Evolutionary conservation across 176 grass and related monocot species (phyloP).

Genomic region (Triticum urartu): DNA sequence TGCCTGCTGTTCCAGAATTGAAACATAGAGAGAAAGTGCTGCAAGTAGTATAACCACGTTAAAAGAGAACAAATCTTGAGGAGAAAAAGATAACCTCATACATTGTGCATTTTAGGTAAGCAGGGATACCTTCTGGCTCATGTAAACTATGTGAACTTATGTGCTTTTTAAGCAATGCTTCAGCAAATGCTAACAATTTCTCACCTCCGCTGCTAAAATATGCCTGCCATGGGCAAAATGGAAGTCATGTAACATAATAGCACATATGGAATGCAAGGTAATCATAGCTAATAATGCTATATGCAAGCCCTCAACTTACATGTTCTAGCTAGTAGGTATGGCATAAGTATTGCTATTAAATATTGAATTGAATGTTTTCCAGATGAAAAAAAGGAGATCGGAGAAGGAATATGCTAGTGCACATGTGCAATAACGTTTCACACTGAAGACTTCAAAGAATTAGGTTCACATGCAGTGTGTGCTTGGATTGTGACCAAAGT

Average conservation of each 20-base stretch:
- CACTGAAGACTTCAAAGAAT: neutral
- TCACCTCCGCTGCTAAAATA: conserved; percentile 62
- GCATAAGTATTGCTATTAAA: conserved; percentile 8
- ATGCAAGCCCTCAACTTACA: neutral
- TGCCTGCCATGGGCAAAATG: conserved; percentile 44
- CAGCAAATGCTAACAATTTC: conserved; percentile 74
- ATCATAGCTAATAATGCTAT: neutral
- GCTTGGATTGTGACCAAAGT: too few species aligned
- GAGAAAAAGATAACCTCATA: neutral
- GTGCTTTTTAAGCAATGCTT: conserved; percentile 90
- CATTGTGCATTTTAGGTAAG: conserved; percentile 22
- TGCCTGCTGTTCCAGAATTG: conserved; percentile 91
- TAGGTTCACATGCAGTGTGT: too few species aligned
- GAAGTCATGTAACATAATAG: conserved; percentile 18
- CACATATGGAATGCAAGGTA: neutral
- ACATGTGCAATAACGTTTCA: neutral
- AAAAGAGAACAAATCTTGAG: conserved; percentile 20
- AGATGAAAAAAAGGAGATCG: neutral
- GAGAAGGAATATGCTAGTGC: neutral
- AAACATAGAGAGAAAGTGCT: conserved; percentile 83
- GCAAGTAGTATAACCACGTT: conserved; percentile 35
- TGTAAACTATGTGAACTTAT: conserved; percentile 84
- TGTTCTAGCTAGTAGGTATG: conserved; percentile 2
- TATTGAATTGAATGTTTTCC: neutral
- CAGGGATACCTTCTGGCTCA: conserved; percentile 77